Percentiles rank a stretch among this genome's conserved stretches.
These are phyloP conservation scores for Dissophora ornata DNA, from an alignment of 192 early-diverging fungal genomes.

Conservation along the genomic window DNA sequence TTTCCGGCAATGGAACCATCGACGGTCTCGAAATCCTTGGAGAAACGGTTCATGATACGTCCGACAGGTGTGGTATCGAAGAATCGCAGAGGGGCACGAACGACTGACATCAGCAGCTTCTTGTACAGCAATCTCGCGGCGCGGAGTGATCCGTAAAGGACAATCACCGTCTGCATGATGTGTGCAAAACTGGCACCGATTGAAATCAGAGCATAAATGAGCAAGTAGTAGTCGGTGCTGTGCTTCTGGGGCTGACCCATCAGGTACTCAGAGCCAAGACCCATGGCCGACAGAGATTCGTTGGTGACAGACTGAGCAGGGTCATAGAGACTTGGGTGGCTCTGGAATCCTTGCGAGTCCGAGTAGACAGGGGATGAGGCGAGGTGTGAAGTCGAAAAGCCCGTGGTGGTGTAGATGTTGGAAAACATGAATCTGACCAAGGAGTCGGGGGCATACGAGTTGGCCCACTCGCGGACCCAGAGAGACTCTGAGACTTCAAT, in stretches of 20 bases:
- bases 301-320: slow-evolving; percentile 22
- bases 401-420: slow-evolving; percentile 33
- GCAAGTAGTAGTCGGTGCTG: slow-evolving; percentile 63
- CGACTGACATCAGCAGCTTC: slow-evolving; percentile 63
- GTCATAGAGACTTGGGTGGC: slow-evolving; percentile 10
- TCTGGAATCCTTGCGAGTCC: slow-evolving; percentile 33
- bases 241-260: slow-evolving; percentile 22
- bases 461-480: slow-evolving; percentile 65
- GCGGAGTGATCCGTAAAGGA: slow-evolving; percentile 61
- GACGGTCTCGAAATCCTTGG: slow-evolving; percentile 83
- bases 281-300: slow-evolving; percentile 27
- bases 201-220: slow-evolving; percentile 62
- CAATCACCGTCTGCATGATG: slow-evolving; percentile 57
- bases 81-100: slow-evolving; percentile 78
- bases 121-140: slow-evolving; percentile 69
- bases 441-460: slow-evolving; percentile 37
- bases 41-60: slow-evolving; percentile 86
- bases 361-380: slow-evolving; percentile 37
- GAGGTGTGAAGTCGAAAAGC: slow-evolving; percentile 25
- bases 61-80: slow-evolving; percentile 84
- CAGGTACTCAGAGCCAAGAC: slow-evolving; percentile 6
- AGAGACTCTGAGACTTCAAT: slow-evolving; percentile 61
- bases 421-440: slow-evolving; percentile 38
- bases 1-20: slow-evolving; percentile 70
- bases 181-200: slow-evolving; percentile 54